These are phyloP conservation scores for Cruciata laevipes DNA, from an alignment of 257 asterid species.

Conservation along the genomic window DNA sequence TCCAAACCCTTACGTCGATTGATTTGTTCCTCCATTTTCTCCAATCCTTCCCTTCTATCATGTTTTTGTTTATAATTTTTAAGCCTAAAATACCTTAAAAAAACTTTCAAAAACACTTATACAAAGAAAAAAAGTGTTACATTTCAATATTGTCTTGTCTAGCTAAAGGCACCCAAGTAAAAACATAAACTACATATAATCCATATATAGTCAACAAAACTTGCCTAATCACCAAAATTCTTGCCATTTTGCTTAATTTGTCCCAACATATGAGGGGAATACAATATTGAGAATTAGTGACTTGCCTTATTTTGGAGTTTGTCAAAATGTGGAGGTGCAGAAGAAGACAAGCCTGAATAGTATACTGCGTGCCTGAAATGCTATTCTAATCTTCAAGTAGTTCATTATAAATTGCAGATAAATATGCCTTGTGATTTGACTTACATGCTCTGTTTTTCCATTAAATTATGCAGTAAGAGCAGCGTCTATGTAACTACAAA, in stretches of 20 bases:
- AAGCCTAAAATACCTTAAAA: too few relatives aligned
- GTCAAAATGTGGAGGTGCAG: background rate
- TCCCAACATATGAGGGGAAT: background rate
- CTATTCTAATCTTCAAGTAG: conserved; percentile 21
- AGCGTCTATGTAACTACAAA: conserved; percentile 22
- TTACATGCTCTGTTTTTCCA: conserved; percentile 15
- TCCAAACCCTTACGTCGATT: too few relatives aligned
- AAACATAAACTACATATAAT: background rate
- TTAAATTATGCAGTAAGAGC: background rate
- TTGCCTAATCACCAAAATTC: background rate
- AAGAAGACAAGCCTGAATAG: conserved; percentile 28
- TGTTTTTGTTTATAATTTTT: too few relatives aligned
- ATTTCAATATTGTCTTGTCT: too few relatives aligned
- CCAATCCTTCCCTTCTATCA: too few relatives aligned
- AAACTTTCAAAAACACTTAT: too few relatives aligned
- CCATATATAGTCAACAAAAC: background rate
- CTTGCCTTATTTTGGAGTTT: background rate
- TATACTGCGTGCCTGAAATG: conserved; percentile 62
- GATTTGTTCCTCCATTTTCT: too few relatives aligned
- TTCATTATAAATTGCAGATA: background rate
- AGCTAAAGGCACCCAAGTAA: too few relatives aligned
- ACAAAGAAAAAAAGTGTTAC: too few relatives aligned
- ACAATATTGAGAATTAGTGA: background rate
- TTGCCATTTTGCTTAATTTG: conserved; percentile 4
- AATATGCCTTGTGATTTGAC: conserved; percentile 22